These are phyloP conservation scores for Usnea hakonensis DNA, from an alignment of 495 filamentous ascomycete species.

Conservation along the genomic window DNA sequence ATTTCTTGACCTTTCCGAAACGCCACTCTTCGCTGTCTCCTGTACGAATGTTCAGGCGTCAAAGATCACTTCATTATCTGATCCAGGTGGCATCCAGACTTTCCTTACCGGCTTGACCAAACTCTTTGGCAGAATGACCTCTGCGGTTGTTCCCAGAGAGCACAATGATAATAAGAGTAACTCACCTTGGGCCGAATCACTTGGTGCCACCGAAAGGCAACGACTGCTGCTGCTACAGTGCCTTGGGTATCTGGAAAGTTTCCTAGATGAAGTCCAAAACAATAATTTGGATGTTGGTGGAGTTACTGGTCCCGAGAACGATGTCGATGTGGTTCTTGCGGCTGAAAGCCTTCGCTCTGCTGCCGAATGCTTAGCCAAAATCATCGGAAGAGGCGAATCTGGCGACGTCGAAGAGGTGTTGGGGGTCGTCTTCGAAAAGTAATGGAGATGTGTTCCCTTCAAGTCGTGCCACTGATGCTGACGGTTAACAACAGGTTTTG, in stretches of 20 bases:
- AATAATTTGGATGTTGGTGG: slow-evolving; percentile 29
- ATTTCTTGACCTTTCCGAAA: slow-evolving; percentile 3
- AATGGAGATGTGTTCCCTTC: slow-evolving; percentile 25
- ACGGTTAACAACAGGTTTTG: slow-evolving; percentile 47
- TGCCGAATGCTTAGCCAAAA: slow-evolving; percentile 69
- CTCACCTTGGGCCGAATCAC: slow-evolving; percentile 69
- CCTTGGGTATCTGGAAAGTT: slow-evolving; percentile 57
- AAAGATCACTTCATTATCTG: slow-evolving; percentile 20
- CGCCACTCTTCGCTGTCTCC: slow-evolving; percentile 54
- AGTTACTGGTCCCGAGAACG: slow-evolving; percentile 29
- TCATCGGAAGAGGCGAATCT: slow-evolving; percentile 77
- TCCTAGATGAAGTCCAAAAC: slow-evolving; percentile 41
- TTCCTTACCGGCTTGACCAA: slow-evolving; percentile 60
- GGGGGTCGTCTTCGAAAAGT: slow-evolving; percentile 98
- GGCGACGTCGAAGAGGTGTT: slow-evolving; percentile 96
- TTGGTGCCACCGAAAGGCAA: slow-evolving; percentile 87
- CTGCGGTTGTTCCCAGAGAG: slow-evolving; percentile 35
- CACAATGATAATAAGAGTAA: slow-evolving; percentile 39
- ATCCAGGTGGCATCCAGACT: slow-evolving; percentile 58
- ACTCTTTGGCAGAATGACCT: slow-evolving; percentile 68
- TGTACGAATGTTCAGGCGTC: slow-evolving; percentile 44
- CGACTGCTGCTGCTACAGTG: slow-evolving; percentile 71
- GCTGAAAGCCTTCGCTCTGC: slow-evolving; percentile 82
- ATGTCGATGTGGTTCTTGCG: slow-evolving; percentile 81
- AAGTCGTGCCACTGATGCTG: slow-evolving; percentile 15